Evolutionary conservation across 192 early-diverging fungal genomes (phyloP).

Genomic region (Coemansia asiatica): DNA sequence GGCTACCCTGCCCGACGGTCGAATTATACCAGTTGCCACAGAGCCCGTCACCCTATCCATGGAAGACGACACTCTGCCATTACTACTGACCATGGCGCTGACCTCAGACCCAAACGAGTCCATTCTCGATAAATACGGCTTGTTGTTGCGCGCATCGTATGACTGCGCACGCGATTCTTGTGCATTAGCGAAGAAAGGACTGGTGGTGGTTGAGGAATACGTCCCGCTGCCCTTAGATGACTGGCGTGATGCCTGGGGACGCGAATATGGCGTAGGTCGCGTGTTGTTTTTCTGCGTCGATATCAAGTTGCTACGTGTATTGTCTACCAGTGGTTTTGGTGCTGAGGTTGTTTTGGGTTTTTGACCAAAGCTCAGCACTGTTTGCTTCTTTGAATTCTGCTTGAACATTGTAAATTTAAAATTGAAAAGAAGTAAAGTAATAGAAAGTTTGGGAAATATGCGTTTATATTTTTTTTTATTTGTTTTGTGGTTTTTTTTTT

Average conservation of each 20-base stretch:
- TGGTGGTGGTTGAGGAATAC: background rate
- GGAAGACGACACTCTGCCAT: background rate
- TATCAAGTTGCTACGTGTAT: background rate
- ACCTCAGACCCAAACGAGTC: background rate
- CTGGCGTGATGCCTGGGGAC: constrained; percentile 5
- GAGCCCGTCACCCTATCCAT: background rate
- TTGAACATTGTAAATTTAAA: constrained; percentile 38
- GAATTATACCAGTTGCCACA: background rate
- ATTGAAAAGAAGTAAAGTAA: background rate
- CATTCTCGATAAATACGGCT: background rate
- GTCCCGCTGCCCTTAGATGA: constrained; percentile 6
- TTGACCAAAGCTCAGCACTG: constrained; percentile 40
- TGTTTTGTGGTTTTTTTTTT: no score
- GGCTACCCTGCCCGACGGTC: constrained; percentile 8
- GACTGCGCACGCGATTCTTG: background rate
- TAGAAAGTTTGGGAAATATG: background rate
- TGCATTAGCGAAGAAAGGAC: background rate
- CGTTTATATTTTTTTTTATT: background rate
- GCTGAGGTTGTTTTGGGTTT: constrained; percentile 15
- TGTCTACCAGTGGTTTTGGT: background rate
- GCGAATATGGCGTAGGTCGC: constrained; percentile 30
- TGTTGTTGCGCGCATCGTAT: background rate
- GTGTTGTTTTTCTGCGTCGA: background rate
- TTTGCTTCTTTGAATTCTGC: constrained; percentile 49
- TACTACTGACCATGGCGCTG: background rate